phyloP scores from a whole-genome alignment of 371 early-diverging fungal genomes.

The Nematocida sp. region DNA sequence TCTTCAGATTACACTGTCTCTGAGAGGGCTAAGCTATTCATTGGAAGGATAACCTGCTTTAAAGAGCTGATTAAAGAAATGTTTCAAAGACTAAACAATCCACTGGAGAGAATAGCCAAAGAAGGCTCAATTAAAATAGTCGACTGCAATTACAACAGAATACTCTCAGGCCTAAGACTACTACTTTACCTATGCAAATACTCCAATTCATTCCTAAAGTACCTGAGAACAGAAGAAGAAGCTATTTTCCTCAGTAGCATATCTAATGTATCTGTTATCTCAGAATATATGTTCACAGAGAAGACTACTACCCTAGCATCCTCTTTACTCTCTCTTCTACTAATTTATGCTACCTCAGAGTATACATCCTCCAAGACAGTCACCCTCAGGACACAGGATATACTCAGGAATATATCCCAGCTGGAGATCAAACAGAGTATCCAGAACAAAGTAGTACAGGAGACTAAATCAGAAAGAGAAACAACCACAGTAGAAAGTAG shows the following conservation, averaged over 20 bases:
- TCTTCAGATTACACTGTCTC: not conserved
- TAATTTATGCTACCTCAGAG: not conserved
- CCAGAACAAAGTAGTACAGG: not conserved
- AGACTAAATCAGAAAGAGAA: no score
- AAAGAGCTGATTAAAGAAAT: constrained; percentile 14
- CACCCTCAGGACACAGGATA: not conserved
- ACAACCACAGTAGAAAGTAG: no score
- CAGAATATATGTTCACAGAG: not conserved
- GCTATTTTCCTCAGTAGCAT: not conserved
- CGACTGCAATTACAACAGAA: constrained; percentile 34
- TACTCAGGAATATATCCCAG: no score
- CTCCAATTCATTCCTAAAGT: constrained; percentile 24
- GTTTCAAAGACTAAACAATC: constrained; percentile 14
- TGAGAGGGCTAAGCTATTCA: not conserved
- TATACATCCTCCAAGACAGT: not conserved
- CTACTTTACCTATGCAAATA: constrained; percentile 13
- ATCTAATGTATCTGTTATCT: not conserved
- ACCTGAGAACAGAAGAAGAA: not conserved
- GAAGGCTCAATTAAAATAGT: not conserved
- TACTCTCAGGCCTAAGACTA: constrained; percentile 23
- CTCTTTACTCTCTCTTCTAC: constrained; percentile 1
- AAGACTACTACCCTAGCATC: no score
- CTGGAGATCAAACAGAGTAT: no score
- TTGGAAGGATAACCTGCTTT: not conserved
- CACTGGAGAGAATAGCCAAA: constrained; percentile 1